Evolutionary conservation across 495 filamentous ascomycete species (phyloP), one percentile per base, ranked within the genome.

Genomic region (Daldinia vernicosa): DNA sequence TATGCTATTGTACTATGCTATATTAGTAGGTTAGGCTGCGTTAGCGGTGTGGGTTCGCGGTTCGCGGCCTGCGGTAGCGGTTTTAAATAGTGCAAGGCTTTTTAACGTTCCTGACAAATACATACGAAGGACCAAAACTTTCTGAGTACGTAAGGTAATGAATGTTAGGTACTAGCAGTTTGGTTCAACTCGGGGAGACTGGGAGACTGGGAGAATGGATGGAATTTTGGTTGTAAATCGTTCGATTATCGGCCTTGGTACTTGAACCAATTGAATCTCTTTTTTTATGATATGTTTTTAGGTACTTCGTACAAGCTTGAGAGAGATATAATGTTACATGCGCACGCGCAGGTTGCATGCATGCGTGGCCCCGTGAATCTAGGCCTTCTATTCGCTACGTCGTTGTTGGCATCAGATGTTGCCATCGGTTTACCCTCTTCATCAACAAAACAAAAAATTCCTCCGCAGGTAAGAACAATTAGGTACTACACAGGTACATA

Each of bases 351-450:
- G 62, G 57, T 58, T 51, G n/a, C 39, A 61, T 62, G 58, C 62
- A 57, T 58, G 39, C 24, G 27, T 35, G 26, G 43, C 40, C 39
- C 32, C 33, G 51, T 33, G 24, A 33, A 59, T 45, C 39, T 27
- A 22, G 32, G 11, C 22, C 14, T 35, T 22, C 45, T n/a, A 70
- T 70, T 70, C 59, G 67, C 54, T 70, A 19, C 37, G 54, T 47
- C 40, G 6, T 26, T 17, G 26, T 33, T 61, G 30, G 56, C 62
- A 70, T 70, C 61, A 66, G 63, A 71, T 71, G 69, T 71, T 71
- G 68, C 62, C 62, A 62, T 71, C 55, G 30, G 58, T 53, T 27
- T 22, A 47, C 32, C 52, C 8, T 8, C 11, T 9, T 50, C 56
- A 43, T 55, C 26, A 32, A 27, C 40, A 22, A 54, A 58, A 39